Evolutionary conservation across 2,329 filamentous ascomycete species (phyloP), one percentile per base, ranked within the genome.

Genomic region (Talaromyces sp.): DNA sequence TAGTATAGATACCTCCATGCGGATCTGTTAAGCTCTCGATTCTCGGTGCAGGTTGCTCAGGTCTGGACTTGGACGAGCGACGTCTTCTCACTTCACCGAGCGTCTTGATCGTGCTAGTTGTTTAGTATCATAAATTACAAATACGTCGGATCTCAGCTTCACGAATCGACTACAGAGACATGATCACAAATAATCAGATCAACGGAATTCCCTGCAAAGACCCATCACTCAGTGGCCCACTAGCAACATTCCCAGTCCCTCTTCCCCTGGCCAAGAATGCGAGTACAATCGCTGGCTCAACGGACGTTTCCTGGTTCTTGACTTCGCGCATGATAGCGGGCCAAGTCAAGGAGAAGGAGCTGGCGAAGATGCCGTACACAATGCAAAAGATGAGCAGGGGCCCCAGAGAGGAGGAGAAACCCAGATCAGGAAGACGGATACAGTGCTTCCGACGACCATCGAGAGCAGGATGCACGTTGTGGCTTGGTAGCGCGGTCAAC

Each of bases 161-260:
- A n/a, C n/a, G n/a, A n/a, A n/a, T n/a, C n/a, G n/a, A n/a, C n/a
- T n/a, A n/a, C n/a, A n/a, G n/a, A n/a, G n/a, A n/a, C n/a, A n/a
- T n/a, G n/a, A n/a, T n/a, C n/a, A n/a, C n/a, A n/a, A n/a, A n/a
- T n/a, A n/a, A n/a, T n/a, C n/a, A n/a, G n/a, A n/a, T n/a, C n/a
- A 67, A 68, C 6, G 44, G 31, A 39, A 66, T 67, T 14, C 60
- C 66, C 16, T 63, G 57, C 1, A 73, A 18, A 37, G 82, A 66
- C 14, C 72, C 76, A 67, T 83, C 81, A 55, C 81, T 83, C 46
- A 84, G 69, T 0, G 83, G 82, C 2, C 83, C 83, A 63, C 76
- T 79, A 9, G 79, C 76, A 9, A 85, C 71, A 68, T 80, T 81
- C 3, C 82, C 82, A 21, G 84, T 75, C 0, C 82, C 83, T 50